Percentiles rank a stretch among this genome's conserved stretches.
phyloP scores from a whole-genome alignment of 148 eudicot species.

The Dysphania ambrosioides region DNA sequence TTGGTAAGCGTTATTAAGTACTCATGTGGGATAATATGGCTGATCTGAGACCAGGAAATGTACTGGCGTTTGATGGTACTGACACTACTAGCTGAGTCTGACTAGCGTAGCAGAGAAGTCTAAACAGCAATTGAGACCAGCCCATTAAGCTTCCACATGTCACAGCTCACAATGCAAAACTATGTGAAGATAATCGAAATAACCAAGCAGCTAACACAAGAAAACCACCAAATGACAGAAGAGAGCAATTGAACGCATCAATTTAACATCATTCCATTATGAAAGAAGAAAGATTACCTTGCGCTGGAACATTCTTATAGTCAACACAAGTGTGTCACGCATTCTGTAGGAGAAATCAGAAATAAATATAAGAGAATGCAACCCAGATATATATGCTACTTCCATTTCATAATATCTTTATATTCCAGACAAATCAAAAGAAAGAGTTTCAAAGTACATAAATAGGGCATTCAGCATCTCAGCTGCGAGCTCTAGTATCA shows the following conservation, averaged over 20 bases:
- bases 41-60: neutral
- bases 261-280: neutral
- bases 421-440: neutral
- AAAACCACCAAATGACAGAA: neutral
- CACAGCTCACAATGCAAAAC: neutral
- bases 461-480: neutral
- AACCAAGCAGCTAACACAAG: neutral
- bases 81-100: neutral
- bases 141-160: neutral
- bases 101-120: too few species aligned
- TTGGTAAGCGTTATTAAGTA: neutral
- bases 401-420: neutral
- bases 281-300: constrained; percentile 51
- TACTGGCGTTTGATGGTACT: neutral
- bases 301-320: constrained; percentile 87
- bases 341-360: constrained; percentile 43
- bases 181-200: neutral
- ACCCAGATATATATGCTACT: neutral
- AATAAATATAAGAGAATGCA: neutral
- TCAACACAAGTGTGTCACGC: constrained; percentile 82
- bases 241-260: neutral
- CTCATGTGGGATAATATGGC: neutral
- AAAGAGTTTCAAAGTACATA: too few species aligned
- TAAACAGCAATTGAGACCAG: too few species aligned
- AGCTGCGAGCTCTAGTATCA: neutral